Conservation (phyloP, 1,284 basidiomycete species). For the Phaffia rhodozyma region DNA sequence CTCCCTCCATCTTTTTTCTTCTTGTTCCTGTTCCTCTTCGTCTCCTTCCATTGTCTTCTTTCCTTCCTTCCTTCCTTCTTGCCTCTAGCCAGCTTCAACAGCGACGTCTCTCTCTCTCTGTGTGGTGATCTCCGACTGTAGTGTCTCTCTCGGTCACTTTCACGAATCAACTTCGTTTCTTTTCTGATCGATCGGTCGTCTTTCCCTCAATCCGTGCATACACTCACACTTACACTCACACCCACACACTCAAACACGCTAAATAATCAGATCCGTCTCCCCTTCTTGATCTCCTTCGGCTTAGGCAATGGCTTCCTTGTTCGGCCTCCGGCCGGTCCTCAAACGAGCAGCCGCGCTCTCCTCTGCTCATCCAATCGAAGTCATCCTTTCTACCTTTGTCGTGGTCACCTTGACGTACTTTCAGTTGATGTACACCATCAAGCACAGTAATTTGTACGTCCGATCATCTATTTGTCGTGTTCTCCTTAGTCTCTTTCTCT, state of each 20-base stretch:
- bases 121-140: no score
- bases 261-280: neutral
- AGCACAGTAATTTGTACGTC: conserved; percentile 41
- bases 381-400: conserved; percentile 75
- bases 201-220: neutral
- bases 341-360: conserved; percentile 13
- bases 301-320: neutral
- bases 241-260: neutral
- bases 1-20: neutral
- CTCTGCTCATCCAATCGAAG: conserved; percentile 48
- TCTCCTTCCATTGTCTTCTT: neutral
- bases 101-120: neutral
- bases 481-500: no score
- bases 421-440: conserved; percentile 74
- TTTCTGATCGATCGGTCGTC: neutral
- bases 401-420: conserved; percentile 83
- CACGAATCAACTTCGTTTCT: neutral
- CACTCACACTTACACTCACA: no score
- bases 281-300: neutral
- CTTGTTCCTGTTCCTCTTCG: neutral
- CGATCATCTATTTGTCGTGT: neutral
- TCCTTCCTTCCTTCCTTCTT: neutral
- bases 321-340: conserved; percentile 6
- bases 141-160: neutral
- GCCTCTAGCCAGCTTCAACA: neutral